Percentiles rank a stretch among this genome's conserved stretches.
These are phyloP conservation scores for Metarhizium album DNA, from an alignment of 2,329 filamentous ascomycete genomes.

Conservation along the genomic window DNA sequence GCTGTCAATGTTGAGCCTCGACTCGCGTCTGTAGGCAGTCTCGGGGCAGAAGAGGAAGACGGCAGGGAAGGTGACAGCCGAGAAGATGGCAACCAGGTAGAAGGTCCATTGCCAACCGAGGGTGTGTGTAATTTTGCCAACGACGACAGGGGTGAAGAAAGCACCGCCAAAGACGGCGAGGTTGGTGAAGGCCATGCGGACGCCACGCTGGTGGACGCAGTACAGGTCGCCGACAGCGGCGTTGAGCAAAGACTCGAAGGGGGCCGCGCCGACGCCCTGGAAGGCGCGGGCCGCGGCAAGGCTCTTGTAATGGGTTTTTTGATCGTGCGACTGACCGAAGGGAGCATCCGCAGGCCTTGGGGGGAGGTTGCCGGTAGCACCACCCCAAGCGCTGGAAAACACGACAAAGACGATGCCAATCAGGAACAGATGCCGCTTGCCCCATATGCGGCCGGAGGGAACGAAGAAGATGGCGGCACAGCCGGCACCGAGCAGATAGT, in stretches of 20 bases:
- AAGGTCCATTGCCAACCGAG: conserved; percentile 85
- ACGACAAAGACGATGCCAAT: conserved; percentile 66
- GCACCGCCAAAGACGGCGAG: conserved; percentile 45
- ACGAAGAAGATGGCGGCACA: conserved; percentile 77
- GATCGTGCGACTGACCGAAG: conserved; percentile 1
- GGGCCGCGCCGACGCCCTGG: conserved; percentile 77
- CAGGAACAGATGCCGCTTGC: conserved; percentile 81
- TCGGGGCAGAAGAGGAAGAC: conserved; percentile 76
- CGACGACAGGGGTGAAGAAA: conserved; percentile 72
- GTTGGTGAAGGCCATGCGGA: conserved; percentile 73
- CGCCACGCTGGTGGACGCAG: conserved; percentile 74
- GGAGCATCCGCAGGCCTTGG: neutral
- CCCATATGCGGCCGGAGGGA: conserved; percentile 80
- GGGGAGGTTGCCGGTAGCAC: conserved; percentile 42
- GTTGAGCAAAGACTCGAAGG: conserved; percentile 85
- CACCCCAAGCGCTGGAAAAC: conserved; percentile 67
- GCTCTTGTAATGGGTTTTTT: conserved; percentile 48
- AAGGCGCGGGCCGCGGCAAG: conserved; percentile 70
- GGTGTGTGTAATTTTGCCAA: conserved; percentile 68
- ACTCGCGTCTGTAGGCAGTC: conserved; percentile 63
- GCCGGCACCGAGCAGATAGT: conserved; percentile 75
- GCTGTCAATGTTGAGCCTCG: conserved; percentile 47
- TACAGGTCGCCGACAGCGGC: conserved; percentile 83
- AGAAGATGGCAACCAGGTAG: conserved; percentile 79
- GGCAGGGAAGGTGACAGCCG: conserved; percentile 55